Conservation (phyloP, 805 yeast species). For the Candida namnaoensis region DNA sequence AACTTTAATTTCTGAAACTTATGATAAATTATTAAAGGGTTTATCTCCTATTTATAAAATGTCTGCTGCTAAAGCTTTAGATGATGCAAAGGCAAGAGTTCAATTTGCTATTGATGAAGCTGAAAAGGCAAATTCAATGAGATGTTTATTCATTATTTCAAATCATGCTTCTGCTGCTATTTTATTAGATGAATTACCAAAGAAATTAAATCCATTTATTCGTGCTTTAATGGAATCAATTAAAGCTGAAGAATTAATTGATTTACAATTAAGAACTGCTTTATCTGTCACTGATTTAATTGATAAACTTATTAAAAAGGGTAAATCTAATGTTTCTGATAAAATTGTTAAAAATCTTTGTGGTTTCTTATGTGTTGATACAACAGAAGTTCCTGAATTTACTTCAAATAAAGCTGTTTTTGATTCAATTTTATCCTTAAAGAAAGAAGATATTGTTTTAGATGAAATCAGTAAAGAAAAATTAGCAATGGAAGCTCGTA, state of each 20-base stretch:
- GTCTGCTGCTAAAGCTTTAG: constrained; percentile 61
- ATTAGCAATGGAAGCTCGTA: constrained; percentile 63
- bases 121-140: constrained; percentile 34
- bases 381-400: constrained; percentile 93
- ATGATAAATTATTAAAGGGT: constrained; percentile 51
- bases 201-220: constrained; percentile 81
- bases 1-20: constrained; percentile 53
- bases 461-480: constrained; percentile 52
- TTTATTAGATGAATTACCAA: constrained; percentile 61
- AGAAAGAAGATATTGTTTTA: constrained; percentile 63
- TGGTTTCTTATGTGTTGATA: constrained; percentile 91
- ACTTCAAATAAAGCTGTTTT: constrained; percentile 46
- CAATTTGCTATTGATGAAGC: constrained; percentile 63
- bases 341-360: constrained; percentile 86
- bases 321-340: constrained; percentile 71
- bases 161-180: constrained; percentile 71
- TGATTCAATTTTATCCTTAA: constrained; percentile 59
- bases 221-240: constrained; percentile 89
- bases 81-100: constrained; percentile 70
- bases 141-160: constrained; percentile 59
- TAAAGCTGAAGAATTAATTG: constrained; percentile 59
- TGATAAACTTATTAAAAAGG: constrained; percentile 41
- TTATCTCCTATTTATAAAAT: constrained; percentile 66
- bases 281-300: constrained; percentile 58
- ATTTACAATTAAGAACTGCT: constrained; percentile 69